These are phyloP conservation scores for Plasmodiophora brassicae DNA, from an alignment of 208 protist genomes.

Conservation along the genomic window DNA sequence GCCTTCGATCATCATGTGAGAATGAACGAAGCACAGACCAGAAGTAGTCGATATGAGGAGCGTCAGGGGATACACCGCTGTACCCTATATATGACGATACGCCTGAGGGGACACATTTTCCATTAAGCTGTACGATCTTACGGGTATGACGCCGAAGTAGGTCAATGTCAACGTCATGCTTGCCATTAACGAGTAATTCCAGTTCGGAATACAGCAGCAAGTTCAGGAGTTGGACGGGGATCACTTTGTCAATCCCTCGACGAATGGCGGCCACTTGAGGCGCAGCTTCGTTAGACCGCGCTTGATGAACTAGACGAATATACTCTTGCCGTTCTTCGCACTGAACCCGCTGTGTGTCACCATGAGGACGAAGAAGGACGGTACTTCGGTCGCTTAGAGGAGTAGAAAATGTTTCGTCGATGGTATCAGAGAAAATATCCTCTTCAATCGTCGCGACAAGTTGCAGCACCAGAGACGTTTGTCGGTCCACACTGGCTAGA, in stretches of 20 bases:
- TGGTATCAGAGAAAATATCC: neutral
- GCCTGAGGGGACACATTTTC: neutral
- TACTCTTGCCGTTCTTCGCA: neutral
- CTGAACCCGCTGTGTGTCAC: neutral
- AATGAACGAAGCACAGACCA: neutral
- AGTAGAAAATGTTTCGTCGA: conserved; percentile 1
- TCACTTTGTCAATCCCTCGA: conserved; percentile 5
- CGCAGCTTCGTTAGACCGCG: neutral
- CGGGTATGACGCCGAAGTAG: neutral
- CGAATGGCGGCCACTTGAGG: neutral
- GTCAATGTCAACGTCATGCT: neutral
- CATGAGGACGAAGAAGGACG: neutral
- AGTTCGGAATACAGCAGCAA: conserved; percentile 7
- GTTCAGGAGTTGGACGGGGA: conserved; percentile 11
- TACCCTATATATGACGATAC: neutral
- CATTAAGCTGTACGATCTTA: neutral
- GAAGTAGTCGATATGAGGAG: neutral
- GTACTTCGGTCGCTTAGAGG: neutral
- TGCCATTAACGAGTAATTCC: neutral
- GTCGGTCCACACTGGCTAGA: neutral
- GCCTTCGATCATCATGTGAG: neutral
- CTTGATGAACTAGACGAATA: neutral
- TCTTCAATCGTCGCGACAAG: neutral
- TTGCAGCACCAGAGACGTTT: conserved; percentile 16
- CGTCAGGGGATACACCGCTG: neutral